A percentile compares a stretch with the other conserved stretches of the same genome.
Evolutionary conservation across 306 rosid genomes (phyloP).

Genomic region (Quillaja saponaria): DNA sequence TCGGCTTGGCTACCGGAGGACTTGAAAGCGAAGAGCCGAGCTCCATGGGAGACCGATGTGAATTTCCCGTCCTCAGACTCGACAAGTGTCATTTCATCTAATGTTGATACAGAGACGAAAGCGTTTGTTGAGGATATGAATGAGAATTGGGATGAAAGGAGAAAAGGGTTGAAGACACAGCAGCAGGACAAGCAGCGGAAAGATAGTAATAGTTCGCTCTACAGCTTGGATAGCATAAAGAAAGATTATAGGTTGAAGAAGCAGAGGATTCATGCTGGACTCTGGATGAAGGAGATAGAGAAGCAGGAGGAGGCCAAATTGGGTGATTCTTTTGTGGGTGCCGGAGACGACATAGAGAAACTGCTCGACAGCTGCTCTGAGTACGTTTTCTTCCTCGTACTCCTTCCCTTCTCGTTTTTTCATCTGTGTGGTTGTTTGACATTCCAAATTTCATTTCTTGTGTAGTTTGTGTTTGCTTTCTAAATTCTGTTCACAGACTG

Average conservation of each 20-base stretch:
- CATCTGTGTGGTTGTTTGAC: no score
- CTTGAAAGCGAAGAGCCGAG: slow-evolving; percentile 48
- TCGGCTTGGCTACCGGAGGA: slow-evolving; percentile 94
- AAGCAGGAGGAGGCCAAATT: slow-evolving; percentile 83
- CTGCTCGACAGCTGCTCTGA: slow-evolving; percentile 88
- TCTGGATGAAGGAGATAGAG: slow-evolving; percentile 95
- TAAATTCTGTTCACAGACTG: no score
- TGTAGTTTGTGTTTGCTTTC: no score
- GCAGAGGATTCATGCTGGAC: slow-evolving; percentile 81
- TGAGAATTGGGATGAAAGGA: slow-evolving; percentile 76
- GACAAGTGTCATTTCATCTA: slow-evolving; percentile 32
- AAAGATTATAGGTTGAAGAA: slow-evolving; percentile 87
- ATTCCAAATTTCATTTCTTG: no score
- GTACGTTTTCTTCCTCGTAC: slow-evolving; percentile 43
- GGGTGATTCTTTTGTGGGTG: slow-evolving; percentile 42
- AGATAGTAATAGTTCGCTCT: slow-evolving; percentile 47
- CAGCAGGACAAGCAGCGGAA: slow-evolving; percentile 34
- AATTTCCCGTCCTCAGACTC: slow-evolving; percentile 52
- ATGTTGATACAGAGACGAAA: slow-evolving; percentile 69
- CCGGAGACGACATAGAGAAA: slow-evolving; percentile 74
- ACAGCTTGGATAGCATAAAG: slow-evolving; percentile 76
- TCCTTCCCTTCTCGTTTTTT: no score
- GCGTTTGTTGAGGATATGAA: slow-evolving; percentile 92
- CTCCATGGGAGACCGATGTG: slow-evolving; percentile 85
- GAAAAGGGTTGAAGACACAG: slow-evolving; percentile 48